Evolutionary conservation across 2,329 filamentous ascomycete species (phyloP).

Genomic region (Botrytis squamosa): DNA sequence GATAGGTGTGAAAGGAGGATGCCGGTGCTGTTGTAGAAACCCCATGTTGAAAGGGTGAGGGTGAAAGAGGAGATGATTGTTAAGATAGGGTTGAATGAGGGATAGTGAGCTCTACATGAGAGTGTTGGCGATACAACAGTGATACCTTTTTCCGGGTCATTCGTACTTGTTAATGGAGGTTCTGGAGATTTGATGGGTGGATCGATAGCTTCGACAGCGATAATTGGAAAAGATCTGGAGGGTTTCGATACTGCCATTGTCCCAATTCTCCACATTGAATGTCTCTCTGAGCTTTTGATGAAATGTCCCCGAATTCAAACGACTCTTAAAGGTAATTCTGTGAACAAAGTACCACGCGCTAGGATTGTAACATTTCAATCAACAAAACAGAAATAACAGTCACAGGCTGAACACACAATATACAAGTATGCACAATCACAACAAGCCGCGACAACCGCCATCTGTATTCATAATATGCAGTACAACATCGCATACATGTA

Average conservation of each 20-base stretch:
- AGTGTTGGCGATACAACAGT: no score
- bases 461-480: not conserved
- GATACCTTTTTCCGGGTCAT: not conserved
- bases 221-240: not conserved
- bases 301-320: not conserved
- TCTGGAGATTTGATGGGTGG: not conserved
- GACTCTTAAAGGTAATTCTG: not conserved
- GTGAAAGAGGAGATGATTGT: constrained; percentile 2
- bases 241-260: not conserved
- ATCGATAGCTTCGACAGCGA: not conserved
- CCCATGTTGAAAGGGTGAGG: constrained; percentile 12
- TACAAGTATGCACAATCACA: not conserved
- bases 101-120: not conserved
- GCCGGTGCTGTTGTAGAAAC: constrained; percentile 9
- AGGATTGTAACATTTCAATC: not conserved
- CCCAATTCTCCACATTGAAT: not conserved
- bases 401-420: not conserved
- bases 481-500: not conserved
- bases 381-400: not conserved
- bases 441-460: not conserved
- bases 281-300: not conserved
- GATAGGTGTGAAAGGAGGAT: constrained; percentile 16
- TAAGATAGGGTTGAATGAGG: not conserved
- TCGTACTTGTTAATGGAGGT: not conserved
- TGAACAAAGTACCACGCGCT: not conserved